phyloP scores from a whole-genome alignment of 2,329 filamentous ascomycete genomes.

The Colletotrichum siamense region DNA sequence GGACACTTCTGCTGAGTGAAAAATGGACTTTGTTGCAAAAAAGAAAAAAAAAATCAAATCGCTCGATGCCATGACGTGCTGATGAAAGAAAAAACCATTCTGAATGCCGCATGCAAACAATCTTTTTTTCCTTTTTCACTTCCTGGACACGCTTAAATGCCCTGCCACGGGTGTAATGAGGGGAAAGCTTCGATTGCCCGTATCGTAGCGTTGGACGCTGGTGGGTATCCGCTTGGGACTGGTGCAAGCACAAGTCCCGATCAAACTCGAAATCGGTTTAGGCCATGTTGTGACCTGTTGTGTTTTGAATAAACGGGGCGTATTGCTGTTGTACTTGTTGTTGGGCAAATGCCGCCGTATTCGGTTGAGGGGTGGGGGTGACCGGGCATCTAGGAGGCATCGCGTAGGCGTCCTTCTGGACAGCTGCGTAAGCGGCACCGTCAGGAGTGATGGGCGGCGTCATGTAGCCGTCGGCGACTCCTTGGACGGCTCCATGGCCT shows the following conservation, averaged over 20 bases:
- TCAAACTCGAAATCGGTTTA: conserved; percentile 7
- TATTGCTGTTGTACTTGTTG: conserved; percentile 49
- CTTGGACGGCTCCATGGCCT: conserved; percentile 65
- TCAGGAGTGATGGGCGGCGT: conserved; percentile 89
- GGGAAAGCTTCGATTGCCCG: conserved; percentile 5
- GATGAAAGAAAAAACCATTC: conserved; percentile 36
- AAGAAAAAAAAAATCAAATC: conserved; percentile 28
- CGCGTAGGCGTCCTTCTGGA: conserved; percentile 52
- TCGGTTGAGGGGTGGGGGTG: conserved; percentile 62
- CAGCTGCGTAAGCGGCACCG: conserved; percentile 58
- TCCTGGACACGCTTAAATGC: conserved; percentile 7
- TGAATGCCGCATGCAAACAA: conserved; percentile 29
- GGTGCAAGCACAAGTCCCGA: not conserved
- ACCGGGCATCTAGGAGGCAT: conserved; percentile 63
- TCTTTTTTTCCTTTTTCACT: conserved; percentile 21
- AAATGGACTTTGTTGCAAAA: conserved; percentile 34
- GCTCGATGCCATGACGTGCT: conserved; percentile 54
- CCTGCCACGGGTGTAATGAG: conserved; percentile 12
- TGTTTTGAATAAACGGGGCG: conserved; percentile 50
- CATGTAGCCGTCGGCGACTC: conserved; percentile 75
- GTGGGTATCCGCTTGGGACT: not conserved
- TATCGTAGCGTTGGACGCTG: conserved; percentile 17
- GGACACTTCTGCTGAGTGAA: conserved; percentile 41
- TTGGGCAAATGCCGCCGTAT: conserved; percentile 40
- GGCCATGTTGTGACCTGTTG: conserved; percentile 34